Evolutionary conservation across 768 basidiomycete genomes (phyloP).

Genomic region (Auriscalpium microsporum): DNA sequence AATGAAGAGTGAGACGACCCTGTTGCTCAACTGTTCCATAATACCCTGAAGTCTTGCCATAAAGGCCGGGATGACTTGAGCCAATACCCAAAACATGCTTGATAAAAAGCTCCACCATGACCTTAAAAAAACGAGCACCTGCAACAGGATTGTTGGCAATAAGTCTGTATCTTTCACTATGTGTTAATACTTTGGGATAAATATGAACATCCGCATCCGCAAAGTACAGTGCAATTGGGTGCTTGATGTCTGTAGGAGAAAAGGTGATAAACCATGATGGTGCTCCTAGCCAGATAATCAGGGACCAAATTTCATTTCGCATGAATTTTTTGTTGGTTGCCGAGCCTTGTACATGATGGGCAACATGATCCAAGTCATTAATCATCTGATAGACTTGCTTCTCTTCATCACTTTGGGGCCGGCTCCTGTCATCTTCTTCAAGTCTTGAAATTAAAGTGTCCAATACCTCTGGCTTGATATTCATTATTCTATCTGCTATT

Average conservation of each 20-base stretch:
- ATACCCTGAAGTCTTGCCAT: slow-evolving; percentile 13
- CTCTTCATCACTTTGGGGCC: slow-evolving; percentile 6
- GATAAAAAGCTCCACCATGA: slow-evolving; percentile 13
- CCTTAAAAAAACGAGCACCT: slow-evolving; percentile 14
- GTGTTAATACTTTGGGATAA: neutral
- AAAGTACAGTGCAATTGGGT: slow-evolving; percentile 13
- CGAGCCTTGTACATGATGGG: slow-evolving; percentile 12
- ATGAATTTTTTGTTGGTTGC: slow-evolving; percentile 5
- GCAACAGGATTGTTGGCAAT: slow-evolving; percentile 12
- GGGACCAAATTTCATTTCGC: slow-evolving; percentile 14
- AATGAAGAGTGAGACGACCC: slow-evolving; percentile 16
- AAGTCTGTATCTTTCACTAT: slow-evolving; percentile 1
- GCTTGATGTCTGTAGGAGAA: slow-evolving; percentile 14
- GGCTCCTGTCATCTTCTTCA: neutral
- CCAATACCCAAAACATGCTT: slow-evolving; percentile 2
- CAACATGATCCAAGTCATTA: slow-evolving; percentile 9
- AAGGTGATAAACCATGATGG: slow-evolving; percentile 19
- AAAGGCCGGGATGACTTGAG: slow-evolving; percentile 1
- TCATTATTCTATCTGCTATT: slow-evolving; percentile 4
- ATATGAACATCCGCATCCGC: slow-evolving; percentile 4
- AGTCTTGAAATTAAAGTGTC: neutral
- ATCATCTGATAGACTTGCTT: slow-evolving; percentile 6
- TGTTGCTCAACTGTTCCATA: slow-evolving; percentile 11
- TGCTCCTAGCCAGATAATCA: slow-evolving; percentile 9
- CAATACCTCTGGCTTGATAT: slow-evolving; percentile 1